phyloP scores from a whole-genome alignment of 108 stramenopile genomes.

The Mayamaea pseudoterrestris region DNA sequence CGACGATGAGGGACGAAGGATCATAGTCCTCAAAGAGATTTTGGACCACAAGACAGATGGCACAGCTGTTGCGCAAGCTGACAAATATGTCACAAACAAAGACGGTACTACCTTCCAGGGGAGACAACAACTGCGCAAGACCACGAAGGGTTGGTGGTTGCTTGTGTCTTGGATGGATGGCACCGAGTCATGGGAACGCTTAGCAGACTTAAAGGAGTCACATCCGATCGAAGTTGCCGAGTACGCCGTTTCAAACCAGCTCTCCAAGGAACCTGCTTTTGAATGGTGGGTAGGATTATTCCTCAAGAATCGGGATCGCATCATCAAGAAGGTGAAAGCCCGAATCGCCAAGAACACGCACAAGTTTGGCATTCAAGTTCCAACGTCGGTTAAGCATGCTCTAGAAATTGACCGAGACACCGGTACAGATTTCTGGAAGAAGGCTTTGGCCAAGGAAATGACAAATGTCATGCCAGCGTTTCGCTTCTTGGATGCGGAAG shows the following conservation, averaged over 20 bases:
- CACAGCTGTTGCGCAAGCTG: not conserved
- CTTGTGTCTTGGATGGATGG: conserved; percentile 30
- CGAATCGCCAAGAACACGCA: conserved; percentile 9
- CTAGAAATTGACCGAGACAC: conserved; percentile 23
- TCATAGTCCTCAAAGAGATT: conserved; percentile 14
- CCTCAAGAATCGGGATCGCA: conserved; percentile 10
- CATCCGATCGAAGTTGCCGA: conserved; percentile 17
- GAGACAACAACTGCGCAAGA: no score
- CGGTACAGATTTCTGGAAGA: conserved; percentile 16
- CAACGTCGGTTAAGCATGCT: conserved; percentile 26
- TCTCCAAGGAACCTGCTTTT: conserved; percentile 14
- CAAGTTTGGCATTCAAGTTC: conserved; percentile 42
- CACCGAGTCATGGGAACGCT: conserved; percentile 1
- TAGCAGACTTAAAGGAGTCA: conserved; percentile 15
- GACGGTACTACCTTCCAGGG: not conserved
- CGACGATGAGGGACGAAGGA: conserved; percentile 8
- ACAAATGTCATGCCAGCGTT: not conserved
- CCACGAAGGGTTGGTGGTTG: conserved; percentile 40
- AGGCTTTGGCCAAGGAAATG: conserved; percentile 24
- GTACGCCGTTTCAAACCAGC: conserved; percentile 7
- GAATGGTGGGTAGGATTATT: conserved; percentile 37
- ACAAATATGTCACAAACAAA: conserved; percentile 1
- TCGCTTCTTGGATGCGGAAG: not conserved
- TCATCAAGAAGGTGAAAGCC: conserved; percentile 7
- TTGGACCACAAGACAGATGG: conserved; percentile 13